These are phyloP conservation scores for Saccharomycopsis crataegensis DNA, from an alignment of 1,139 yeast genomes.

Conservation along the genomic window DNA sequence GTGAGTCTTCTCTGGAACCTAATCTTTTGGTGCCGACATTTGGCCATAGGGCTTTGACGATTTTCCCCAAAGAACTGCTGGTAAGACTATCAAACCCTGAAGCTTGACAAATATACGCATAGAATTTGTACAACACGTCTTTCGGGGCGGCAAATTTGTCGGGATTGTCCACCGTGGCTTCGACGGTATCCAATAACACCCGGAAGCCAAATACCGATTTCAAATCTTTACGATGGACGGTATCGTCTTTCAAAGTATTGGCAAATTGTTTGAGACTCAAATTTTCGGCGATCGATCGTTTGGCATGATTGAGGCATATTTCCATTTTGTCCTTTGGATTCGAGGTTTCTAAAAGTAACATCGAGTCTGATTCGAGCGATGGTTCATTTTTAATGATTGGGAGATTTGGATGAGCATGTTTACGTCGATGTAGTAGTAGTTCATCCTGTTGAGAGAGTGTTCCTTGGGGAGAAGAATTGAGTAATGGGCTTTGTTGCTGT, in stretches of 20 bases:
- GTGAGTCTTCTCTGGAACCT: conserved; percentile 84
- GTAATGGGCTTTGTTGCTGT: too few species aligned
- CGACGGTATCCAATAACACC: conserved; percentile 6
- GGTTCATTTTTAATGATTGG: too few species aligned
- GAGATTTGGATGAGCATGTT: too few species aligned
- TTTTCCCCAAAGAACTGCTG: conserved; percentile 58
- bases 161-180: neutral
- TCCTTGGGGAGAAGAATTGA: too few species aligned
- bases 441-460: too few species aligned
- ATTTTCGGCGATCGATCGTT: neutral
- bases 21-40: conserved; percentile 69
- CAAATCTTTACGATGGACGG: neutral
- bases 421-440: too few species aligned
- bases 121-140: conserved; percentile 7
- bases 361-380: too few species aligned
- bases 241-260: neutral
- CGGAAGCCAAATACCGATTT: conserved; percentile 10
- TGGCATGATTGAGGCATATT: neutral
- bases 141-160: conserved; percentile 6
- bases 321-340: neutral
- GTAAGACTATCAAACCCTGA: neutral
- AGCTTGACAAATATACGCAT: conserved; percentile 3
- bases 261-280: conserved; percentile 2
- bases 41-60: conserved; percentile 70
- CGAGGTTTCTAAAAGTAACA: neutral